Conservation (phyloP, 1,284 basidiomycete species). For the Puccinia sorghi region DNA sequence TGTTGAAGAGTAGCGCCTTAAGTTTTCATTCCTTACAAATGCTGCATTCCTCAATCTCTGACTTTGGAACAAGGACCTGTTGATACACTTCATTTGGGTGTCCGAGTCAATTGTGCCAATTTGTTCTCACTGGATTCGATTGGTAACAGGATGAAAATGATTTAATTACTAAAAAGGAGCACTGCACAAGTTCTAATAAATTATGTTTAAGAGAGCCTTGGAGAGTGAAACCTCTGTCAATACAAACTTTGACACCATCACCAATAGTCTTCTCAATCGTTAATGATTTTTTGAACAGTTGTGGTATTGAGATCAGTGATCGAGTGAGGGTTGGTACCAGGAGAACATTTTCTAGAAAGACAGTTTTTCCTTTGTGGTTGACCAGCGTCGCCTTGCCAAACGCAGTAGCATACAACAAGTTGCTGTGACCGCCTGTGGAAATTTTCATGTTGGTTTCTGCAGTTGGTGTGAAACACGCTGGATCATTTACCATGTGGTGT, state of each 20-base stretch:
- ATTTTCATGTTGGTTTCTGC: not conserved
- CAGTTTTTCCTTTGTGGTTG: not conserved
- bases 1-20: not conserved
- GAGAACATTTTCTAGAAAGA: not conserved
- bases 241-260: too few relatives aligned
- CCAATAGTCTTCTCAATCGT: not conserved
- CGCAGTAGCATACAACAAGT: not conserved
- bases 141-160: not conserved
- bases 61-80: not conserved
- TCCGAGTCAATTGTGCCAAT: not conserved
- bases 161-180: not conserved
- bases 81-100: not conserved
- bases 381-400: not conserved
- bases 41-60: not conserved
- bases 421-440: conserved; percentile 1
- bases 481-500: conserved; percentile 4
- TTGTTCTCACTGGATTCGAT: not conserved
- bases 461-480: not conserved
- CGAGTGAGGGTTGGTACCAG: not conserved
- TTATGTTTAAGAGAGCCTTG: not conserved
- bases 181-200: not conserved
- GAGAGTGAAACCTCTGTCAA: too few relatives aligned
- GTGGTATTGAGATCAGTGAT: not conserved
- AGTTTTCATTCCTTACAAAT: not conserved
- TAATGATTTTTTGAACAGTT: not conserved